These are phyloP conservation scores for Spergularia azorica DNA, from an alignment of 179 eudicot species.

Conservation along the genomic window DNA sequence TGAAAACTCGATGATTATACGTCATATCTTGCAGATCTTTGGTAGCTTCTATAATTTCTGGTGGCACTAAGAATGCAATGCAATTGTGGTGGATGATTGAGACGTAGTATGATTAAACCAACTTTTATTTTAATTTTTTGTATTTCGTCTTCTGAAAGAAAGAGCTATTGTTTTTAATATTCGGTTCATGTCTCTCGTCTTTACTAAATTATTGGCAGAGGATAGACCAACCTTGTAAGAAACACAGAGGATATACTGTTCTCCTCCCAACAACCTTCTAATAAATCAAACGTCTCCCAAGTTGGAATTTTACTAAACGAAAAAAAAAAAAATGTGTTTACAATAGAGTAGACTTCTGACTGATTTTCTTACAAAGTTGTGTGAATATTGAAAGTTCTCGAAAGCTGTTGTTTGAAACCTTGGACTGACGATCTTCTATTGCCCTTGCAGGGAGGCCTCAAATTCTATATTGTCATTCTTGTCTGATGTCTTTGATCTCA, in stretches of 20 bases:
- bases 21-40: background rate
- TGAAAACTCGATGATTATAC: background rate
- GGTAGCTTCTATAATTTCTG: background rate
- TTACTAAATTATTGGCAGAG: background rate
- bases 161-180: background rate
- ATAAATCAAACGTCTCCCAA: too few relatives aligned
- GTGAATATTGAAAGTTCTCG: background rate
- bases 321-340: too few relatives aligned
- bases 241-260: background rate
- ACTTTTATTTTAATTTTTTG: background rate
- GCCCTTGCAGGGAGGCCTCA: conserved; percentile 87
- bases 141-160: background rate
- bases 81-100: background rate
- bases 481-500: conserved; percentile 84
- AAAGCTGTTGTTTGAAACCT: background rate
- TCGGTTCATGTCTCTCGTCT: background rate
- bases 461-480: conserved; percentile 88
- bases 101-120: background rate
- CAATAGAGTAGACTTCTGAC: background rate
- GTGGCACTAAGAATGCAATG: too few relatives aligned
- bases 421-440: background rate
- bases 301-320: too few relatives aligned
- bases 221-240: background rate
- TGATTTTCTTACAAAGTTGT: background rate
- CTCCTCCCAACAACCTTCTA: background rate